Conservation (phyloP, 257 asterid species). For the Linderniella brevidens region DNA sequence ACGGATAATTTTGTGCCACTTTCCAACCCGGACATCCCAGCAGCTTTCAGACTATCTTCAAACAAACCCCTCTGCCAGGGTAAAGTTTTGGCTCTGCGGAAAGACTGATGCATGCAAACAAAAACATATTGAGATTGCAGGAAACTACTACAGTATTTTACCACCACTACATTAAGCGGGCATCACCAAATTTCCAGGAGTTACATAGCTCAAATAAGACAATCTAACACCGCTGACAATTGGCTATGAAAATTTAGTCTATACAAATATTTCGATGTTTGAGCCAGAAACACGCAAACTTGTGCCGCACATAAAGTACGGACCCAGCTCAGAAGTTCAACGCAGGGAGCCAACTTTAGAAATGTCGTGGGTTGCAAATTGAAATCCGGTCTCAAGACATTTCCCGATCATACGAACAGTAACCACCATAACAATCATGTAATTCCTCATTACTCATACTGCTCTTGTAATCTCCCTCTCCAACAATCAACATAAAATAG, state of each 20-base stretch:
- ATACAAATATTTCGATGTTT: constrained; percentile 29
- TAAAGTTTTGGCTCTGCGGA: constrained; percentile 62
- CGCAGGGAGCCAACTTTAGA: constrained; percentile 42
- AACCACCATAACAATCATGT: too few relatives aligned
- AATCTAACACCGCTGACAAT: constrained; percentile 33
- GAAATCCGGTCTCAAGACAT: constrained; percentile 16
- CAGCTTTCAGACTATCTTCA: constrained; percentile 83
- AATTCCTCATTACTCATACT: too few relatives aligned
- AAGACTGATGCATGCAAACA: constrained; percentile 76
- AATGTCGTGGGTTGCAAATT: constrained; percentile 38
- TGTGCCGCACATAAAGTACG: constrained; percentile 39
- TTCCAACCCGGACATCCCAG: constrained; percentile 59
- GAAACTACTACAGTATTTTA: constrained; percentile 42
- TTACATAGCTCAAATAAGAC: constrained; percentile 38
- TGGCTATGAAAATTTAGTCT: constrained; percentile 15
- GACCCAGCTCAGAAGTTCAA: constrained; percentile 59
- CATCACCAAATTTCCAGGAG: constrained; percentile 45
- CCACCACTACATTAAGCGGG: constrained; percentile 47
- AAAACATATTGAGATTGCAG: constrained; percentile 35
- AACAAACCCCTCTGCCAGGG: constrained; percentile 81
- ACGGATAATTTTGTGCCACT: constrained; percentile 47
- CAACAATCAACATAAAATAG: too few relatives aligned
- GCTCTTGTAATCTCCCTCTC: too few relatives aligned
- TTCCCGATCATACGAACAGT: constrained; percentile 14
- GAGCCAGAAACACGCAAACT: constrained; percentile 44